Percentiles rank a stretch among this genome's conserved stretches.
These are phyloP conservation scores for Capronia epimyces DNA, from an alignment of 2,329 filamentous ascomycete species.

Conservation along the genomic window DNA sequence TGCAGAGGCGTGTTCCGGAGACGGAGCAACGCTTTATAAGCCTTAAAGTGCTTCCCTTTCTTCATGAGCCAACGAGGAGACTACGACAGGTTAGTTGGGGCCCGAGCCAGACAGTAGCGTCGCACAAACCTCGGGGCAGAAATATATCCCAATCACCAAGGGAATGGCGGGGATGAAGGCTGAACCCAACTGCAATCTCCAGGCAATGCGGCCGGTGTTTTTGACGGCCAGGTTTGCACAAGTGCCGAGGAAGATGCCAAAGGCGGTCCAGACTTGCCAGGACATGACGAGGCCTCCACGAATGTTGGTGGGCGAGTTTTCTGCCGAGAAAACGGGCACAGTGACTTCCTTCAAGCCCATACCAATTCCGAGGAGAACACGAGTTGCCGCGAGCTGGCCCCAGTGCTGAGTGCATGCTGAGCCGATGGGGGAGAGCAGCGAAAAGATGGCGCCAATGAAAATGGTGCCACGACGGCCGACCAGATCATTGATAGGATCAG, in stretches of 20 bases:
- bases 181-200: constrained; percentile 45
- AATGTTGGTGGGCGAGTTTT: constrained; percentile 50
- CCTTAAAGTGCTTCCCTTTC: constrained; percentile 39
- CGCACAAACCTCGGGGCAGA: constrained; percentile 35
- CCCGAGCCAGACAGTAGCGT: not conserved
- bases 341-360: constrained; percentile 41
- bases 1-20: constrained; percentile 42
- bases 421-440: constrained; percentile 63
- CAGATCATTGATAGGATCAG: constrained; percentile 57
- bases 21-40: constrained; percentile 41
- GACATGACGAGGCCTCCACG: constrained; percentile 52
- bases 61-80: constrained; percentile 46
- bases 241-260: constrained; percentile 39
- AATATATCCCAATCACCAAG: constrained; percentile 43
- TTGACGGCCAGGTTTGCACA: constrained; percentile 42
- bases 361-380: constrained; percentile 45
- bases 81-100: not conserved
- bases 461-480: constrained; percentile 60
- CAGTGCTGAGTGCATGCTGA: constrained; percentile 57
- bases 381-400: constrained; percentile 52
- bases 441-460: constrained; percentile 59
- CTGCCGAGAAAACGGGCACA: constrained; percentile 51
- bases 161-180: constrained; percentile 46
- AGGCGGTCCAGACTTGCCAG: constrained; percentile 52
- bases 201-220: constrained; percentile 36